Evolutionary conservation across 2,329 filamentous ascomycete genomes (phyloP).

Genomic region (Alternaria sp.): DNA sequence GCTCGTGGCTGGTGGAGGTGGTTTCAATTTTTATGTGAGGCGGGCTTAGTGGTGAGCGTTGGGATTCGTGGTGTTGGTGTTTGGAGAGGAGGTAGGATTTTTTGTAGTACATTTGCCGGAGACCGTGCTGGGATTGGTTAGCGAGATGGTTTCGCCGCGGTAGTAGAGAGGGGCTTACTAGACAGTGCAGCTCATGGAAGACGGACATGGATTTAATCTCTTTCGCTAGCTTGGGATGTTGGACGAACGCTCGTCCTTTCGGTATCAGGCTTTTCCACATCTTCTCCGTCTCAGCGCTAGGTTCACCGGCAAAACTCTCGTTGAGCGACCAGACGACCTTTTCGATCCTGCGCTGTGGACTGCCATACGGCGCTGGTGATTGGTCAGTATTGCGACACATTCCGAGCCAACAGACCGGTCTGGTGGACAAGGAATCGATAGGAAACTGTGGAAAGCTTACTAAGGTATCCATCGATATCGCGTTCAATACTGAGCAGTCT

Average conservation of each 20-base stretch:
- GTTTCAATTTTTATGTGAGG: background rate
- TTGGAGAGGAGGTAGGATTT: constrained; percentile 10
- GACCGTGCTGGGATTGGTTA: background rate
- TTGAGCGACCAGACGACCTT: constrained; percentile 10
- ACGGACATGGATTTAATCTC: constrained; percentile 6
- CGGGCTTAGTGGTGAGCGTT: background rate
- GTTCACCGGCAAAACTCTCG: constrained; percentile 59
- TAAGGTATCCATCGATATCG: constrained; percentile 10
- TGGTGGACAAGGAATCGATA: background rate
- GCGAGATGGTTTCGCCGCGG: background rate
- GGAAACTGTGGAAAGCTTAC: background rate
- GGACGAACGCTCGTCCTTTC: constrained; percentile 2
- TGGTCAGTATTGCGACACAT: background rate
- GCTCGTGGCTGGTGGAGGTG: background rate
- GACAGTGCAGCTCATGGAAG: constrained; percentile 14
- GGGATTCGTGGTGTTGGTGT: background rate
- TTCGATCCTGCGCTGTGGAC: constrained; percentile 1
- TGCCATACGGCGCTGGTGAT: constrained; percentile 4
- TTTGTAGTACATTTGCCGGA: constrained; percentile 5
- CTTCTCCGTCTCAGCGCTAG: constrained; percentile 36
- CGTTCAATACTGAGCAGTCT: background rate
- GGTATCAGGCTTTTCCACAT: constrained; percentile 9
- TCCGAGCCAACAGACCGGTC: background rate
- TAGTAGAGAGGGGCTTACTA: background rate
- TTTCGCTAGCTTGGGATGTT: constrained; percentile 1